phyloP scores from a whole-genome alignment of 306 rosid species.

The Corylus heterophylla region DNA sequence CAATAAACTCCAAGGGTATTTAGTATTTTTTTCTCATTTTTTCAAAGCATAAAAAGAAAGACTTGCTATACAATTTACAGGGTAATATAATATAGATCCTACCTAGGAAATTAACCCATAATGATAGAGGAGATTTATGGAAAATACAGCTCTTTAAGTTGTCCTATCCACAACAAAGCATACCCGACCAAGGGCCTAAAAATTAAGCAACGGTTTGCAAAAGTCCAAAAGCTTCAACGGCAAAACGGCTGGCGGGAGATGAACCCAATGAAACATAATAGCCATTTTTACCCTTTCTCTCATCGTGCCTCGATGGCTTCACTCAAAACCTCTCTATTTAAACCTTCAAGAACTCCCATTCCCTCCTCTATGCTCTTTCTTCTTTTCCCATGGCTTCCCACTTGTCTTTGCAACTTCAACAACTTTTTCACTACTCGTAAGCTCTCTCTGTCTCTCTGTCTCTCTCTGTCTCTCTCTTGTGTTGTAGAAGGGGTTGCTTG shows the following conservation, averaged over 20 bases:
- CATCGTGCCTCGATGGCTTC: constrained; percentile 44
- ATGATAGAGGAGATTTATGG: too few relatives aligned
- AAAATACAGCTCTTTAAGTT: too few relatives aligned
- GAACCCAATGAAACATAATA: constrained; percentile 15
- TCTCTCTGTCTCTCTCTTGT: background rate
- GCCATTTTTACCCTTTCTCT: background rate
- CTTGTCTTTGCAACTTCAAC: constrained; percentile 40
- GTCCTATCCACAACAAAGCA: too few relatives aligned
- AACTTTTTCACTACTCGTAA: constrained; percentile 44
- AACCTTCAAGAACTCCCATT: background rate
- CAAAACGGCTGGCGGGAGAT: constrained; percentile 38
- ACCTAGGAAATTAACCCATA: too few relatives aligned
- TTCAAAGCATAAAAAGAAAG: too few relatives aligned
- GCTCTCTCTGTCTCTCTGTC: constrained; percentile 29
- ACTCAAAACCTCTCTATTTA: constrained; percentile 31
- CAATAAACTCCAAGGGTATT: too few relatives aligned
- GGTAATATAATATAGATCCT: too few relatives aligned
- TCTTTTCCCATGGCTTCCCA: constrained; percentile 53
- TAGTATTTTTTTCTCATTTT: too few relatives aligned
- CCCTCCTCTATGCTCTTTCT: constrained; percentile 9
- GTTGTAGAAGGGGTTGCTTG: too few relatives aligned
- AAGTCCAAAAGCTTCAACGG: background rate
- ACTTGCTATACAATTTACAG: too few relatives aligned
- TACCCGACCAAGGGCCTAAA: too few relatives aligned
- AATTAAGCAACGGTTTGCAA: background rate